A percentile compares a stretch with the other conserved stretches of the same genome.
These are phyloP conservation scores for Colletotrichum musicola DNA, from an alignment of 2,329 filamentous ascomycete species.

Conservation along the genomic window DNA sequence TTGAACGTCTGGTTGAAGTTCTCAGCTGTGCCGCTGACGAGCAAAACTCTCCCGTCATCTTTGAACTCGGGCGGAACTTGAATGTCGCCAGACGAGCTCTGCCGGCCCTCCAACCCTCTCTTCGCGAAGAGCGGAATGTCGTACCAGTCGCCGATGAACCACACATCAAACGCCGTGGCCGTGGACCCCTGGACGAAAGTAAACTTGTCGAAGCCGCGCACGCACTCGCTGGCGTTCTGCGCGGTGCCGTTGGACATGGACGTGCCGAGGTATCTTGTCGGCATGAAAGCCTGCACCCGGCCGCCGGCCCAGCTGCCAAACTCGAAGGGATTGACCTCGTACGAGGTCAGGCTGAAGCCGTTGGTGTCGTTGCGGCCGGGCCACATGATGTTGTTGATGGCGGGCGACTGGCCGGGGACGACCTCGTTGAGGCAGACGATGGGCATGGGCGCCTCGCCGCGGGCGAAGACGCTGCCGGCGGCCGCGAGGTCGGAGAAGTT, in stretches of 20 bases:
- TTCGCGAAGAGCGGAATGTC: conserved; percentile 44
- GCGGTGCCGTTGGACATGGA: conserved; percentile 44
- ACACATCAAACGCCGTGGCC: conserved; percentile 44
- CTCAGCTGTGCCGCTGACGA: conserved; percentile 42
- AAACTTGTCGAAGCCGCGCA: conserved; percentile 48
- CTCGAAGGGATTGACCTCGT: conserved; percentile 49
- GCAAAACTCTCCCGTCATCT: conserved; percentile 41
- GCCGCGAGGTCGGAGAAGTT: conserved; percentile 44
- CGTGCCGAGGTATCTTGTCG: conserved; percentile 47
- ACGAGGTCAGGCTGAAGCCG: conserved; percentile 47
- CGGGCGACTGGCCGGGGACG: conserved; percentile 44
- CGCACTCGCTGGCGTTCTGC: conserved; percentile 45
- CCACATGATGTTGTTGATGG: conserved; percentile 46
- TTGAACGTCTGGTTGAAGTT: conserved; percentile 46
- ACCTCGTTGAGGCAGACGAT: conserved; percentile 46
- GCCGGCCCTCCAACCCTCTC: conserved; percentile 35
- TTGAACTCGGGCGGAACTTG: conserved; percentile 30
- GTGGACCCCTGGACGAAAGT: conserved; percentile 49
- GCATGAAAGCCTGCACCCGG: conserved; percentile 46
- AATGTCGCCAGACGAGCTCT: conserved; percentile 36
- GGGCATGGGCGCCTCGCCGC: conserved; percentile 45
- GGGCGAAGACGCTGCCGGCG: conserved; percentile 37
- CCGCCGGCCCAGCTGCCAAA: conserved; percentile 49
- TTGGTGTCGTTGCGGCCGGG: conserved; percentile 44
- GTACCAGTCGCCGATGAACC: conserved; percentile 46